phyloP scores from a whole-genome alignment of 1,284 basidiomycete genomes.

The Apiotrichum siamense region DNA sequence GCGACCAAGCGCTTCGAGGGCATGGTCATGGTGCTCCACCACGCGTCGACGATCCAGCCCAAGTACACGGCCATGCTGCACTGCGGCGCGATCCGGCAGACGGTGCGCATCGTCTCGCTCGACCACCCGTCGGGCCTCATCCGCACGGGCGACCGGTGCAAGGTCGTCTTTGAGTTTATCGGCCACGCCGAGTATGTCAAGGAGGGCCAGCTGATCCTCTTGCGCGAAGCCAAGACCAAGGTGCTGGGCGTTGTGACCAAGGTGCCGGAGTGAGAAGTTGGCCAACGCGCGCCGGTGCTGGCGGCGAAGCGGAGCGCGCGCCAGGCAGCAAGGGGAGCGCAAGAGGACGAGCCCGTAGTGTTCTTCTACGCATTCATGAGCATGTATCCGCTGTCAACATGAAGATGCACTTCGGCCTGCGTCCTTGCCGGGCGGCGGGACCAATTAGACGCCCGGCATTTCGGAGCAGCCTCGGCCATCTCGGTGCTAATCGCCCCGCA shows the following conservation, averaged over 20 bases:
- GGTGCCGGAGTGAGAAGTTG: constrained; percentile 23
- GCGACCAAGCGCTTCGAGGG: constrained; percentile 38
- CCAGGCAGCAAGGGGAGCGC: neutral
- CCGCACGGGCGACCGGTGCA: constrained; percentile 82
- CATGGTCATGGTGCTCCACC: constrained; percentile 53
- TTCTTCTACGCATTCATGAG: too few species aligned
- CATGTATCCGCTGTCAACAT: too few species aligned
- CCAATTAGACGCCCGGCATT: neutral
- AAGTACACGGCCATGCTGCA: constrained; percentile 66
- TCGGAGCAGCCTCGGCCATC: neutral
- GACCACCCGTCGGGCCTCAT: constrained; percentile 79
- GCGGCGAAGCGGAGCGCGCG: neutral
- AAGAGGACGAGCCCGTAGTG: too few species aligned
- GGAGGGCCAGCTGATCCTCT: constrained; percentile 82
- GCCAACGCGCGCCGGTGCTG: too few species aligned
- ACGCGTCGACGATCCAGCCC: constrained; percentile 84
- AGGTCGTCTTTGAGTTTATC: constrained; percentile 75
- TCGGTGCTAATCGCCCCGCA: neutral
- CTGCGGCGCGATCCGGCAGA: constrained; percentile 56
- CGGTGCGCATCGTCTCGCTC: constrained; percentile 80
- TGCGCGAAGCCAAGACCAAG: constrained; percentile 90
- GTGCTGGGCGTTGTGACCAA: constrained; percentile 51
- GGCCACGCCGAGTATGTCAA: constrained; percentile 85
- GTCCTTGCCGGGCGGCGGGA: neutral
- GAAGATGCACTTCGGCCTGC: too few species aligned